These are phyloP conservation scores for Nemania abortiva DNA, from an alignment of 2,329 filamentous ascomycete species.

Conservation along the genomic window DNA sequence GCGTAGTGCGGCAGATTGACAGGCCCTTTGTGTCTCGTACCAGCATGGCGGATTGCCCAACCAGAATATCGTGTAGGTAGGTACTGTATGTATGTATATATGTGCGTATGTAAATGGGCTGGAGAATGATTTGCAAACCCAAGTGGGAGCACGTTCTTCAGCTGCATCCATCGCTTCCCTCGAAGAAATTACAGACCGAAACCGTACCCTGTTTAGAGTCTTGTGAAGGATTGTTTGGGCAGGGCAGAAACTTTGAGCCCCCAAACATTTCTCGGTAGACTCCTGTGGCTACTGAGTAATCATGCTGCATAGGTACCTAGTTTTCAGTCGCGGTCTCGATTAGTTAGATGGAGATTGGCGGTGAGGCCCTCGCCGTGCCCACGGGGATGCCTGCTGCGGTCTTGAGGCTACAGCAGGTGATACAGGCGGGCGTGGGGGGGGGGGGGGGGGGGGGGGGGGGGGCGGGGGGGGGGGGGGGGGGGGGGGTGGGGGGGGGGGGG, in stretches of 20 bases:
- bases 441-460: no score
- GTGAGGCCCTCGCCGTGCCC: conserved; percentile 16
- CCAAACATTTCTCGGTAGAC: conserved; percentile 6
- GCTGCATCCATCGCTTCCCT: conserved; percentile 38
- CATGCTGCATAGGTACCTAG: conserved; percentile 13
- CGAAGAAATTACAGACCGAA: conserved; percentile 27
- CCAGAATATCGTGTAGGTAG: neutral
- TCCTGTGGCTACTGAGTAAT: conserved; percentile 13
- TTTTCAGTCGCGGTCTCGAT: neutral
- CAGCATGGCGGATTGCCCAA: conserved; percentile 34
- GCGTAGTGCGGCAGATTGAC: conserved; percentile 39
- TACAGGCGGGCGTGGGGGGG: neutral
- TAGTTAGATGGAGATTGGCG: conserved; percentile 18
- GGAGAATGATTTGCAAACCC: conserved; percentile 32
- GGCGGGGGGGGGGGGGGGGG: no score
- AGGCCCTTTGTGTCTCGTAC: conserved; percentile 22
- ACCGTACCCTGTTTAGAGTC: conserved; percentile 16
- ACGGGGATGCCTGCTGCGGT: neutral
- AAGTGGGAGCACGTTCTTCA: conserved; percentile 10
- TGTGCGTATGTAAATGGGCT: conserved; percentile 10
- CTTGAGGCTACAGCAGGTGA: neutral
- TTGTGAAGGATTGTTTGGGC: conserved; percentile 16
- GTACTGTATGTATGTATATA: neutral
- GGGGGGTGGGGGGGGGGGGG: no score
- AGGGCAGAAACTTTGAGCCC: conserved; percentile 15